Evolutionary conservation across 345 rosid species (phyloP), one percentile per base, ranked within the genome.

Genomic region (Populus tremula): DNA sequence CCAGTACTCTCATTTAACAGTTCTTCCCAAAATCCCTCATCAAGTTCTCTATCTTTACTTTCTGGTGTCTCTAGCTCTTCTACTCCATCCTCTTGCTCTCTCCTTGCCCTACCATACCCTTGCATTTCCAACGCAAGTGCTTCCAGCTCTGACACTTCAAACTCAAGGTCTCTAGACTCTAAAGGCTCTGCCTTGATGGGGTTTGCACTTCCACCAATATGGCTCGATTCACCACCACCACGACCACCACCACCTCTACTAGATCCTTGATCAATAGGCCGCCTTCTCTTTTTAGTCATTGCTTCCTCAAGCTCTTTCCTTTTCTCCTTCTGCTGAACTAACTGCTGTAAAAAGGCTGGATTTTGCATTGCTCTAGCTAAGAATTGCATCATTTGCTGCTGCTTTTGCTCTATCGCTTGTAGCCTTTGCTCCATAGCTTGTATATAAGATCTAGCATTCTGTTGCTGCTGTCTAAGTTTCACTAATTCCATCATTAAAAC

Each of bases 311-410:
- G 81, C 77, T 87, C 94, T 80, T 73, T 91, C 68, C 86, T 84
- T 43, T 77, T 81, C 76, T 83, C 88, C 31, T 86, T 88, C 11
- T 85, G 81, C 63, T 87, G 88, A 12, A 75, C 76, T n/a, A 90
- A 54, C 72, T 93, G 95, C 73, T 85, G 90, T 5, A 95, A 45
- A 74, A 90, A 87, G 1, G 79, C 84, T 0, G 97, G 99, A 41
- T 92, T 90, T 81, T 88, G 84, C 78, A 91, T 86, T 33, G 90
- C 97, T 66, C 86, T 87, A 38, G 89, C 93, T 79, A 92, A 77
- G 84, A 94, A 92, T 4, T 91, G 87, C 97, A 94, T 93, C 97
- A 92, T 92, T 66, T 91, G 94, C 68, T 80, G 90, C 89, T 94
- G 97, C 83, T 91, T 93, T 81, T 72, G 75, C 84, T 94, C 97